Evolutionary conservation across 441 rosid species (phyloP).

Genomic region (Omphalea diandra): DNA sequence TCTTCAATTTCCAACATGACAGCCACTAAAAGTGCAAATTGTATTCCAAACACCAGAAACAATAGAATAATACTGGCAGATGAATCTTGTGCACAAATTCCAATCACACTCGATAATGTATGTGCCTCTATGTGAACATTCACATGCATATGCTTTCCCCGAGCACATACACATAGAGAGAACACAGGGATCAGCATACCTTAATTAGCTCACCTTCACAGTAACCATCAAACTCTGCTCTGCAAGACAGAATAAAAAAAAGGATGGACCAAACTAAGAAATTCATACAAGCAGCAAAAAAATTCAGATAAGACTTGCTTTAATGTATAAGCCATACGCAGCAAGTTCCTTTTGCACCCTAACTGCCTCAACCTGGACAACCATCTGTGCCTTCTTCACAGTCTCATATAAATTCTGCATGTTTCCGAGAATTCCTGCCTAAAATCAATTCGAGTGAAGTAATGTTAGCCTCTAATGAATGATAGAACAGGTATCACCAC

Average conservation of each 20-base stretch:
- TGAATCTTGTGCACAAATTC: not conserved
- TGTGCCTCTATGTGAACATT: not conserved
- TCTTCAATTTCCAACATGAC: not conserved
- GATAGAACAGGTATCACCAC: not conserved
- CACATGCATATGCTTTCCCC: not conserved
- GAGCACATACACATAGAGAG: not conserved
- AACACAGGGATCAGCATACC: slow-evolving; percentile 37
- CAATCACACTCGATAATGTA: not conserved
- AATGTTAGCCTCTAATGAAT: slow-evolving; percentile 12
- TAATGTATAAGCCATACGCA: slow-evolving; percentile 41
- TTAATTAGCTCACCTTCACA: slow-evolving; percentile 92
- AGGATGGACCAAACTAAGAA: slow-evolving; percentile 8
- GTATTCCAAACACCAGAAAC: not conserved
- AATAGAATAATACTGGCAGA: not conserved
- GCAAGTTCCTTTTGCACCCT: slow-evolving; percentile 88
- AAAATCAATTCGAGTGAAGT: slow-evolving; percentile 23
- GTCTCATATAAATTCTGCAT: slow-evolving; percentile 89
- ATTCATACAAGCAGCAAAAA: slow-evolving; percentile 19
- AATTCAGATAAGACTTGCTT: slow-evolving; percentile 1
- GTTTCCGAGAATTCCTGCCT: slow-evolving; percentile 90
- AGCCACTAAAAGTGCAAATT: not conserved
- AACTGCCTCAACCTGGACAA: slow-evolving; percentile 94
- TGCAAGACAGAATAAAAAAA: slow-evolving; percentile 28
- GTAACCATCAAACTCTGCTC: slow-evolving; percentile 93
- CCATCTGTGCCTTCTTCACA: slow-evolving; percentile 92